These are phyloP conservation scores for Pelagomonas calceolata DNA, from an alignment of 108 stramenopile species.

Conservation along the genomic window DNA sequence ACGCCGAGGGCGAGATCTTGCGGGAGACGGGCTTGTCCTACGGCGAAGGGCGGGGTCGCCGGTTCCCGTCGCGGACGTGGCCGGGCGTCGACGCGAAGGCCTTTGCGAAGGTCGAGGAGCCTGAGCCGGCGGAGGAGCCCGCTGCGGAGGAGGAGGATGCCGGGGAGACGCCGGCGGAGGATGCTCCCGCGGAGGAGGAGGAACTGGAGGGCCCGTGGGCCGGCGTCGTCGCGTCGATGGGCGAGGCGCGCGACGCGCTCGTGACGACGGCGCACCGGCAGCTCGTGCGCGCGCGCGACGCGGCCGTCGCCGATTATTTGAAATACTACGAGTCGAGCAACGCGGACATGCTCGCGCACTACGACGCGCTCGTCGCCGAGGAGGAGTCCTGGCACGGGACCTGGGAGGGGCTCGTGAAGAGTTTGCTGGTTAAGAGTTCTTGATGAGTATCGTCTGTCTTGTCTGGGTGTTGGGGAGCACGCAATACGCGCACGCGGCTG, in stretches of 20 bases:
- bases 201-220: not conserved
- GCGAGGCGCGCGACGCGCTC: slow-evolving; percentile 10
- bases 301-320: not conserved
- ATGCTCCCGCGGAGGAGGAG: not conserved
- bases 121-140: slow-evolving; percentile 5
- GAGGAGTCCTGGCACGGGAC: slow-evolving; percentile 2
- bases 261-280: slow-evolving; percentile 26
- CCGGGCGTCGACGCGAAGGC: slow-evolving; percentile 8
- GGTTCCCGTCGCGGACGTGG: slow-evolving; percentile 9
- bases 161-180: not conserved
- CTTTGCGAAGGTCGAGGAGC: not conserved
- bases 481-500: no score
- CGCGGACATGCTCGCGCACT: not conserved
- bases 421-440: not conserved
- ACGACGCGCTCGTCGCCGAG: not conserved
- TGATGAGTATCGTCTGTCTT: no score
- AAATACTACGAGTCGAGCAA: slow-evolving; percentile 2
- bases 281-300: slow-evolving; percentile 15
- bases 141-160: not conserved
- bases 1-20: slow-evolving; percentile 4
- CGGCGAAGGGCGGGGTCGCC: slow-evolving; percentile 2
- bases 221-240: slow-evolving; percentile 2
- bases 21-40: not conserved
- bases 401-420: slow-evolving; percentile 4
- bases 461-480: no score